These are phyloP conservation scores for Aspergillus fijiensis DNA, from an alignment of 2,329 filamentous ascomycete genomes.

Conservation along the genomic window DNA sequence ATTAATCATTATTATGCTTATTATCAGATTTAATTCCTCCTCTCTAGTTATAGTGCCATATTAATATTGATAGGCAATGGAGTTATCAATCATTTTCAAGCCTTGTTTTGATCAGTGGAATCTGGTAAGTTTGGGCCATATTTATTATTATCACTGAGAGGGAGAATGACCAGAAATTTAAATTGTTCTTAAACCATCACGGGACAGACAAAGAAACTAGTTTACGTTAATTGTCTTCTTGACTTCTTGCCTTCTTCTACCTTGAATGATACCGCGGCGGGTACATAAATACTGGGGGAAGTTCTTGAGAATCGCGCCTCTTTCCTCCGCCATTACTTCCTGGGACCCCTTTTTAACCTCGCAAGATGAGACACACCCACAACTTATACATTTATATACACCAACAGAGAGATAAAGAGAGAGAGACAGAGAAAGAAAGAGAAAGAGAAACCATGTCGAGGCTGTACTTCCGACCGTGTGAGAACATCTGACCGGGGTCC, in stretches of 20 bases:
- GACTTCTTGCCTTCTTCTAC: neutral
- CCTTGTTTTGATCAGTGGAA: neutral
- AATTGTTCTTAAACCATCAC: neutral
- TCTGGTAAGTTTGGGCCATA: neutral
- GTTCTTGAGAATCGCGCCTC: neutral
- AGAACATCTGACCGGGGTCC: conserved; percentile 3
- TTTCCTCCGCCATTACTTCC: neutral
- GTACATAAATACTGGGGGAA: no score
- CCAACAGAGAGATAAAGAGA: no score
- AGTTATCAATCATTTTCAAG: conserved; percentile 4
- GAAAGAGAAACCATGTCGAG: neutral
- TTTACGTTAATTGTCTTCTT: neutral
- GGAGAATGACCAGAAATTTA: neutral
- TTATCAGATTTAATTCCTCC: neutral
- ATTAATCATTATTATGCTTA: neutral
- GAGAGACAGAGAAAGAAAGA: no score
- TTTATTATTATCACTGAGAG: neutral
- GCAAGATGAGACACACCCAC: neutral
- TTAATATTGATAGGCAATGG: neutral
- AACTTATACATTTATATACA: no score
- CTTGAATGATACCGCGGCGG: neutral
- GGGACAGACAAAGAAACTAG: neutral
- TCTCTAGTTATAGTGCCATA: neutral
- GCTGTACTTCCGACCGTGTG: neutral
- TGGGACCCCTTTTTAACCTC: neutral